Conservation (phyloP, 257 asterid species). For the Plantago ovata region DNA sequence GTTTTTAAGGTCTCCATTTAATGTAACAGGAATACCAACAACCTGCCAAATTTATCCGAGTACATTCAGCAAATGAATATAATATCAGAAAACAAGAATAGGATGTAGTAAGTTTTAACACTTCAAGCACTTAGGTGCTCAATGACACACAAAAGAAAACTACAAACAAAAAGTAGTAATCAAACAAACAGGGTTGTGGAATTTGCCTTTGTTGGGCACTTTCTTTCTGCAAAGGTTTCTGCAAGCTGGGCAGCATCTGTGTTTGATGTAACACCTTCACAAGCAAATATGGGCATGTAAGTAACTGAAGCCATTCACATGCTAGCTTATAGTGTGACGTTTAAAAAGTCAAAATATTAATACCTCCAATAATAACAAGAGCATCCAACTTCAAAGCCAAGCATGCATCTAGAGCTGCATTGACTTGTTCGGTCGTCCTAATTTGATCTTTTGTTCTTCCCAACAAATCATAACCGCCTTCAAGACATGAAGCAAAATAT, state of each 20-base stretch:
- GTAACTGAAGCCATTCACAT: conserved; percentile 14
- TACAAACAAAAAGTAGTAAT: too few species aligned
- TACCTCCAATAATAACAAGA: conserved; percentile 92
- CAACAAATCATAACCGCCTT: conserved; percentile 94
- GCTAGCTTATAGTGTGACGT: conserved; percentile 11
- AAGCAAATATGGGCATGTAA: conserved; percentile 24
- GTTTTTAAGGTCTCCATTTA: conserved; percentile 59
- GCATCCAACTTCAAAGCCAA: conserved; percentile 72
- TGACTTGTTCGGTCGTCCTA: conserved; percentile 85
- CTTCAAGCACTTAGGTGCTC: not conserved
- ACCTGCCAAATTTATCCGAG: conserved; percentile 23
- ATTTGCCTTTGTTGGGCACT: conserved; percentile 72
- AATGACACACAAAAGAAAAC: too few species aligned
- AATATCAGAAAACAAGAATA: not conserved
- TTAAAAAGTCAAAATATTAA: conserved; percentile 15
- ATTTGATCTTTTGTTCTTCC: conserved; percentile 95
- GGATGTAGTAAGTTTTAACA: conserved; percentile 3
- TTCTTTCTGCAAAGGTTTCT: conserved; percentile 85
- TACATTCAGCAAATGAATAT: conserved; percentile 11
- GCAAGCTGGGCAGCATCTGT: conserved; percentile 99
- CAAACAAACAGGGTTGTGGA: not conserved
- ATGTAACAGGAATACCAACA: conserved; percentile 45
- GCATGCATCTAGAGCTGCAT: conserved; percentile 80
- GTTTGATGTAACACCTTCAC: conserved; percentile 92
- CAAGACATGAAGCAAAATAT: conserved; percentile 9